Base-by-base conservation (phyloP, 1,284 basidiomycete genomes). In the Cryptococcus sp. region DNA sequence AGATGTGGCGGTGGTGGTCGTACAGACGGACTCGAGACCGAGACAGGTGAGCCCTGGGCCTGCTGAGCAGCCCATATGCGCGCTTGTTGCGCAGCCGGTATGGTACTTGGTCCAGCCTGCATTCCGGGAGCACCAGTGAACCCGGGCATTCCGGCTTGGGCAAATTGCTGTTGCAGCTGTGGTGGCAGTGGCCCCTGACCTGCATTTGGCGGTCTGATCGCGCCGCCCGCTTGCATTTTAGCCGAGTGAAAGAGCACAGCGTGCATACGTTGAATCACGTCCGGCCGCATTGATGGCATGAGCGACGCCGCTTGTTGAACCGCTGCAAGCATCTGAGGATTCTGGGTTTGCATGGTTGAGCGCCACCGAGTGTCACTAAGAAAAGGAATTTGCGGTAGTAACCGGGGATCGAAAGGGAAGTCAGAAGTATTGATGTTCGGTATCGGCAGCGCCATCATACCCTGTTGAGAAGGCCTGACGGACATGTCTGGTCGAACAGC, bases 381-480 rank as follows among this genome's bases (percentile, higher is more conserved):
- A 25, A 67, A 60, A 7, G 51, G 59, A 8, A 75, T 50, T 22
- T 64, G 55, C 0, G 68, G 55, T 2, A 76, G 46, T 19, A 76
- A 47, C n/a, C 70, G 60, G 3, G 60, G 67, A 52, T 77, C 70
- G 57, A 77, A 75, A 1, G 73, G 74, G 55, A 76, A 77, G 52
- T 73, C 73, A 46, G 64, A 57, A 1, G 65, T 64, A 34, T 67
- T 58, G 62, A 66, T 58, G 23, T 63, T 62, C 4, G 62, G 64
- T 22, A 59, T 56, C 26, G 54, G 41, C 44, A 29, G 43, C 17
- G 34, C 37, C 26, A 20, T 45, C 17, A 38, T 17, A 19, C 41
- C 39, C 20, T 47, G 20, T 20, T 40, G 46, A 34, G 29, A 34
- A 10, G 29, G 29, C 8, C 29, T 34, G 13, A 34, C 29, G 13